phyloP scores from a whole-genome alignment of 2,329 filamentous ascomycete genomes.

The Aspergillus sp. region DNA sequence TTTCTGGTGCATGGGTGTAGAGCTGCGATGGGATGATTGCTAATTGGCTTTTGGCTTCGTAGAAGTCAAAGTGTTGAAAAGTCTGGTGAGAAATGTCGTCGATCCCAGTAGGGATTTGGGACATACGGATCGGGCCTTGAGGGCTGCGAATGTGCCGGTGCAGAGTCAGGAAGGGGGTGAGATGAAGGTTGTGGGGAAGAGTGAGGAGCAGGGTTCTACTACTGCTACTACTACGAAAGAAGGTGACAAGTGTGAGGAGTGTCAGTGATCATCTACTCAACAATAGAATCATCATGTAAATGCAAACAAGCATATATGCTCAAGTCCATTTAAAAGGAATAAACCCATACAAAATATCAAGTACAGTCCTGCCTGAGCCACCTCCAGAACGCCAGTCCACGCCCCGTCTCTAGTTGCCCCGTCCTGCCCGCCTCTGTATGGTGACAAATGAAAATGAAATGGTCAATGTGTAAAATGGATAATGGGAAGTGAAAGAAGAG shows the following conservation, averaged over 20 bases:
- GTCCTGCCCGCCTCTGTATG: conserved; percentile 12
- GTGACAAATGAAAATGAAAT: conserved; percentile 1
- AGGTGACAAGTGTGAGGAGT: conserved; percentile 30
- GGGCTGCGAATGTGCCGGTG: conserved; percentile 5
- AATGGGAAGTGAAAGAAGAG: not conserved
- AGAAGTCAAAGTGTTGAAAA: conserved; percentile 89
- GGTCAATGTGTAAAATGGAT: not conserved
- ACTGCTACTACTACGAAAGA: not conserved
- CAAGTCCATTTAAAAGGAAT: conserved; percentile 3
- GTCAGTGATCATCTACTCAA: conserved; percentile 21
- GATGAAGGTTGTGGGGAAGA: conserved; percentile 41
- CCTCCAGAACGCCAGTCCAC: conserved; percentile 19
- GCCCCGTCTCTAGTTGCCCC: conserved; percentile 20
- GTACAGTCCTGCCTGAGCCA: conserved; percentile 4
- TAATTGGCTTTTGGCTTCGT: not conserved
- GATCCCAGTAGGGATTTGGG: conserved; percentile 77
- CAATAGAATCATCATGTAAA: conserved; percentile 6
- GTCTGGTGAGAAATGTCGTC: conserved; percentile 77
- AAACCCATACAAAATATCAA: conserved; percentile 5
- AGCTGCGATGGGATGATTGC: not conserved
- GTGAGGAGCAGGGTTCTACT: conserved; percentile 1
- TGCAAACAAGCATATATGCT: not conserved
- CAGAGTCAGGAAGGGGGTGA: conserved; percentile 4
- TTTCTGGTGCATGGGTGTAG: too few relatives aligned
- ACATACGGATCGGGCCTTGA: conserved; percentile 67